Evolutionary conservation across 2,329 filamentous ascomycete species (phyloP).

Genomic region (Didymella pomorum): DNA sequence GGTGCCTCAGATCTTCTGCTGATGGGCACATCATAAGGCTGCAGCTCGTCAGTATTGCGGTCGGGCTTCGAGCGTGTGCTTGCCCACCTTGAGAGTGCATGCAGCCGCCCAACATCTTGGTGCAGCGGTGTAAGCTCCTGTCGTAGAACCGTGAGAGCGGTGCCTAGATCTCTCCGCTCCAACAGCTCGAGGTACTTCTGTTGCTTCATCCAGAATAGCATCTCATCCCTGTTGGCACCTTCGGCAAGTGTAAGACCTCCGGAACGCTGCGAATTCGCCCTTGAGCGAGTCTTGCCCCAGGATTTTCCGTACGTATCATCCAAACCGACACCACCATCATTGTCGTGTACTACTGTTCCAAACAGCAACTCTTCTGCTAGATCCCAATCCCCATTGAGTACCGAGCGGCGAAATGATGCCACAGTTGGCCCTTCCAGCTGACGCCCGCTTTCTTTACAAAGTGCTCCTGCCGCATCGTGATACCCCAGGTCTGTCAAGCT

Average conservation of each 20-base stretch:
- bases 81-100: conserved; percentile 76
- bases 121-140: conserved; percentile 87
- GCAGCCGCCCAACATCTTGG: conserved; percentile 77
- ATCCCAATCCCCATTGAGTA: conserved; percentile 81
- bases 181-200: conserved; percentile 95
- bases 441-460: conserved; percentile 84
- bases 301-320: conserved; percentile 45
- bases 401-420: conserved; percentile 81
- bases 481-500: conserved; percentile 90
- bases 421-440: conserved; percentile 87
- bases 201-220: conserved; percentile 88
- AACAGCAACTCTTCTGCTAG: conserved; percentile 85
- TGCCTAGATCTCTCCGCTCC: conserved; percentile 75
- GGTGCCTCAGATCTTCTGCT: conserved; percentile 75
- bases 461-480: conserved; percentile 73
- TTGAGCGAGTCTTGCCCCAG: conserved; percentile 42
- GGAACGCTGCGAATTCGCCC: conserved; percentile 46
- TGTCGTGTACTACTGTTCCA: conserved; percentile 57
- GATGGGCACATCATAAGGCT: conserved; percentile 90
- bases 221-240: conserved; percentile 76
- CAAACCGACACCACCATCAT: conserved; percentile 53
- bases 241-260: conserved; percentile 75
- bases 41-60: conserved; percentile 27
- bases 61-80: not conserved
- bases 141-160: conserved; percentile 82